These are phyloP conservation scores for Effrenium voratum DNA, from an alignment of 73 alveolate species.

Conservation along the genomic window DNA sequence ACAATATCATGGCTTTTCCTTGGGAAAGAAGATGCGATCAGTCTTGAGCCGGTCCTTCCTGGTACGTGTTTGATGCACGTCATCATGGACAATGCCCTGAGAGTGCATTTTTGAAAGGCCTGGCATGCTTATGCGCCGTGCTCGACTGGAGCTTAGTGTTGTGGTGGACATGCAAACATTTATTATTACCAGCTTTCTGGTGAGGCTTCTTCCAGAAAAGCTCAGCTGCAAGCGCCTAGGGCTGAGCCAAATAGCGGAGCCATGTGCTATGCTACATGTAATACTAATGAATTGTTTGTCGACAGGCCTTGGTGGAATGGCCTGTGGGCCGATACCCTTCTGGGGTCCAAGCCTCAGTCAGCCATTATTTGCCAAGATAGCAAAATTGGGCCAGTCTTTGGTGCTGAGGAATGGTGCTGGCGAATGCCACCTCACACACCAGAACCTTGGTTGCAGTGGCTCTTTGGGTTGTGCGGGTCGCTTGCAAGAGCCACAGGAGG, in stretches of 20 bases:
- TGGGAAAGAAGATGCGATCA: no score
- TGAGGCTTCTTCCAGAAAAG: slow-evolving; percentile 35
- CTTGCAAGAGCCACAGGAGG: background rate
- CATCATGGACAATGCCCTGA: no score
- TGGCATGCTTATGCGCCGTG: slow-evolving; percentile 58
- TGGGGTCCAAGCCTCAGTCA: background rate
- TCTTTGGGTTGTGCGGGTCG: background rate
- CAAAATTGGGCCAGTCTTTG: no score
- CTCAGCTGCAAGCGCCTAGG: background rate
- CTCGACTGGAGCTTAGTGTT: background rate
- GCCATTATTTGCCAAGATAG: background rate
- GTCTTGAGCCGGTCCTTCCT: no score
- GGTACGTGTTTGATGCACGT: no score
- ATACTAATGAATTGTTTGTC: background rate
- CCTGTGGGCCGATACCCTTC: slow-evolving; percentile 36
- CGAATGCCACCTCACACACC: slow-evolving; percentile 50
- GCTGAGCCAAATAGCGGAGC: no score
- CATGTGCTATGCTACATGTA: no score
- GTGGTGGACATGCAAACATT: background rate
- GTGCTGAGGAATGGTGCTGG: slow-evolving; percentile 50
- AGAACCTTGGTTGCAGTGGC: background rate
- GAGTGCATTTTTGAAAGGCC: no score
- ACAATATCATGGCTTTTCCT: no score
- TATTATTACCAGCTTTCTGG: background rate
- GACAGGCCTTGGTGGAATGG: slow-evolving; percentile 39